Conservation (phyloP, 2,329 filamentous ascomycete species). For the Fonsecaea monophora region DNA sequence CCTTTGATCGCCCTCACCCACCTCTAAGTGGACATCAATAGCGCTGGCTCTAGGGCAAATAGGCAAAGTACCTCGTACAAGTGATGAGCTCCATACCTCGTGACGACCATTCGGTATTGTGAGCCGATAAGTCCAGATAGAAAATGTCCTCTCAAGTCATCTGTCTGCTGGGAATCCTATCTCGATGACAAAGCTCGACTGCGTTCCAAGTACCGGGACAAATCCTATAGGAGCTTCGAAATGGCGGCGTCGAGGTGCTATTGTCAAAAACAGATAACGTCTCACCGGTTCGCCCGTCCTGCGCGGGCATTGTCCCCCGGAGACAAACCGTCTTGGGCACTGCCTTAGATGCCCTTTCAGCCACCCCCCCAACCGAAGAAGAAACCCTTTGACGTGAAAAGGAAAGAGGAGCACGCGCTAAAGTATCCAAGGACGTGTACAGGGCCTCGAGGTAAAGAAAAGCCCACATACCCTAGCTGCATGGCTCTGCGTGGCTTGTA, state of each 20-base stretch:
- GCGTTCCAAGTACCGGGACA: not conserved
- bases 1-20: not conserved
- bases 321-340: not conserved
- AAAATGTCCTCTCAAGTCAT: not conserved
- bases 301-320: constrained; percentile 2
- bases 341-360: not conserved
- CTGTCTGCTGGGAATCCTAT: not conserved
- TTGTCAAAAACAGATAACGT: not conserved
- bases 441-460: too few species aligned
- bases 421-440: too few species aligned
- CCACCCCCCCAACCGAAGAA: not conserved
- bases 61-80: too few species aligned
- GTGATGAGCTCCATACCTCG: not conserved
- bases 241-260: not conserved
- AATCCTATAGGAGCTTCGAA: not conserved
- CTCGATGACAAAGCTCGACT: not conserved
- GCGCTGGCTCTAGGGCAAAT: not conserved
- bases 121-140: not conserved
- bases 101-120: not conserved
- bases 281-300: not conserved
- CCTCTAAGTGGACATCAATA: not conserved
- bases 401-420: not conserved
- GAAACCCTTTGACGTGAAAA: not conserved
- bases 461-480: too few species aligned
- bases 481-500: not conserved